Conservation (phyloP, 805 yeast genomes). For the Myxozyma udenii region DNA sequence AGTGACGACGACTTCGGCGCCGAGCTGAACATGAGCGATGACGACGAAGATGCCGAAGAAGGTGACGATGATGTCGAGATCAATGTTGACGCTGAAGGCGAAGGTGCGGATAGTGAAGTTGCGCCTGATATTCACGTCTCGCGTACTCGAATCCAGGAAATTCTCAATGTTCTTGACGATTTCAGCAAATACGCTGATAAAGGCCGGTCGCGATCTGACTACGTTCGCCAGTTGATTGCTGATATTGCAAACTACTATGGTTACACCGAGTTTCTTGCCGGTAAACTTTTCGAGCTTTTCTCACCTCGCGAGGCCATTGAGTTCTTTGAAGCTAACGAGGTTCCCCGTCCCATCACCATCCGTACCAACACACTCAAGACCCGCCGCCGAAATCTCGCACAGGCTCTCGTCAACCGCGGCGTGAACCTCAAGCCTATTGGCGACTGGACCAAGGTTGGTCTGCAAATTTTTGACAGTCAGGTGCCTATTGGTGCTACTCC, state of each 20-base stretch:
- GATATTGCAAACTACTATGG: slow-evolving; percentile 95
- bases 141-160: slow-evolving; percentile 92
- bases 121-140: slow-evolving; percentile 76
- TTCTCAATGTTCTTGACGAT: slow-evolving; percentile 89
- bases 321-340: slow-evolving; percentile 97
- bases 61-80: slow-evolving; percentile 58
- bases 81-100: slow-evolving; percentile 55
- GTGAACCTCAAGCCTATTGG: slow-evolving; percentile 97
- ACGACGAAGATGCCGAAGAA: slow-evolving; percentile 41
- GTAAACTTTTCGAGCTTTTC: slow-evolving; percentile 85
- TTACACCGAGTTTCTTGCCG: slow-evolving; percentile 86
- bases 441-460: slow-evolving; percentile 96
- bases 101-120: slow-evolving; percentile 50
- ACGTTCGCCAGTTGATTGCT: slow-evolving; percentile 67
- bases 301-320: slow-evolving; percentile 96
- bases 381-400: slow-evolving; percentile 93
- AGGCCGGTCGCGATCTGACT: slow-evolving; percentile 82
- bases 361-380: slow-evolving; percentile 96
- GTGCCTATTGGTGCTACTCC: slow-evolving; percentile 99
- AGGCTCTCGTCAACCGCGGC: slow-evolving; percentile 90
- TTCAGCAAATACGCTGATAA: slow-evolving; percentile 78
- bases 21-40: slow-evolving; percentile 24
- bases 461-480: slow-evolving; percentile 95
- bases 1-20: slow-evolving; percentile 28
- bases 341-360: slow-evolving; percentile 92